Evolutionary conservation across 106 monocot species (phyloP).

Genomic region (Dendrobium nobile): DNA sequence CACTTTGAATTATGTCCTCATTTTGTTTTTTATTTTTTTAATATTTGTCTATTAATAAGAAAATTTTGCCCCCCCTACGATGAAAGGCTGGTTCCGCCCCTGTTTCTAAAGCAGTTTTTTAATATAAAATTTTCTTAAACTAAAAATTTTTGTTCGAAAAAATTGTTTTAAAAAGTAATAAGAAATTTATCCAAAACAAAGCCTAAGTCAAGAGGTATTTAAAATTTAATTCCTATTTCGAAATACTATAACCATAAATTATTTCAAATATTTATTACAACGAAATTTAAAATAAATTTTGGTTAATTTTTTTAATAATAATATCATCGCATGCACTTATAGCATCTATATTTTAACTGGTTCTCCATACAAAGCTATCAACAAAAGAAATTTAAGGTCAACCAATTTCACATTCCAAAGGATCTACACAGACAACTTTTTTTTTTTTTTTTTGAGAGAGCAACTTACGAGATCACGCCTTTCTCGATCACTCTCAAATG

Average conservation of each 20-base stretch:
- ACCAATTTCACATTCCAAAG: neutral
- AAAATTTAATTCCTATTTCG: neutral
- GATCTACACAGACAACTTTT: neutral
- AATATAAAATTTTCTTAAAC: too few relatives aligned
- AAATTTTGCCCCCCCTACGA: too few relatives aligned
- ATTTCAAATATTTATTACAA: neutral
- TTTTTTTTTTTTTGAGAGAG: neutral
- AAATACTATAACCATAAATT: neutral
- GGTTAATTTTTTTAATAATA: neutral
- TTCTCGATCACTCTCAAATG: conserved; percentile 96
- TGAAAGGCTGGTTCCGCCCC: too few relatives aligned
- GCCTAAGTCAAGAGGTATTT: neutral
- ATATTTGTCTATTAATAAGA: too few relatives aligned
- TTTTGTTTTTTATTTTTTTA: too few relatives aligned
- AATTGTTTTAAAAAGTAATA: too few relatives aligned
- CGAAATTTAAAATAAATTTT: neutral
- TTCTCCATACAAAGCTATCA: neutral
- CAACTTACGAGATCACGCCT: conserved; percentile 93
- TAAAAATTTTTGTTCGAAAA: too few relatives aligned
- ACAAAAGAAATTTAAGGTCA: neutral
- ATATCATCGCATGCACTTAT: neutral
- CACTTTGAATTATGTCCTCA: too few relatives aligned
- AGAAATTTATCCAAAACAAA: too few relatives aligned
- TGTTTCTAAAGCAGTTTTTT: neutral
- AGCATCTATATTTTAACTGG: neutral